These are phyloP conservation scores for Penicillium dipodomyicola DNA, from an alignment of 495 filamentous ascomycete species.

Conservation along the genomic window DNA sequence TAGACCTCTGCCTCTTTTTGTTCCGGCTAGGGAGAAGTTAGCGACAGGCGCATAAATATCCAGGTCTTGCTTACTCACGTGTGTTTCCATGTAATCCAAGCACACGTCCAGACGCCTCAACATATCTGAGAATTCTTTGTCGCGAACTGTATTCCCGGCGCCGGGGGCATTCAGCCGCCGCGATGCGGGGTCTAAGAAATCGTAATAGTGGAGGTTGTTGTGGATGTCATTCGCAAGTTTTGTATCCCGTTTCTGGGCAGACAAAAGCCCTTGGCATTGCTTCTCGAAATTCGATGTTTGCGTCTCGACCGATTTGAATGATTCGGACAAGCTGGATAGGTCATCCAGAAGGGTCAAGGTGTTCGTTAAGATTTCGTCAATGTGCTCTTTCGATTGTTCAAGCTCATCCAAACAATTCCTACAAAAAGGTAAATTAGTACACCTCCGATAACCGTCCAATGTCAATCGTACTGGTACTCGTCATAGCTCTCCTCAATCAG, in stretches of 20 bases:
- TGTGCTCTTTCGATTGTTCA: slow-evolving; percentile 70
- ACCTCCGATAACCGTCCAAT: slow-evolving; percentile 2
- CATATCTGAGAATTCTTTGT: slow-evolving; percentile 80
- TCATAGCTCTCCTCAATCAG: slow-evolving; percentile 79
- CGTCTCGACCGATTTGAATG: slow-evolving; percentile 80
- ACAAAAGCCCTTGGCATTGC: slow-evolving; percentile 81
- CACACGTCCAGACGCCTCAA: slow-evolving; percentile 80
- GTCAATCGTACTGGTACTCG: slow-evolving; percentile 69
- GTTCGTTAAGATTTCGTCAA: slow-evolving; percentile 74
- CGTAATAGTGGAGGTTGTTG: slow-evolving; percentile 85
- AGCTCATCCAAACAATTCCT: slow-evolving; percentile 79
- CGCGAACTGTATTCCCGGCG: slow-evolving; percentile 75
- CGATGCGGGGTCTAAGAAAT: slow-evolving; percentile 86
- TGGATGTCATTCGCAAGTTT: slow-evolving; percentile 76
- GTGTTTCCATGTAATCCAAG: slow-evolving; percentile 80
- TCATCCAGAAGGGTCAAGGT: slow-evolving; percentile 70
- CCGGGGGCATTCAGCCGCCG: slow-evolving; percentile 88
- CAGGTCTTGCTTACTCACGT: slow-evolving; percentile 53
- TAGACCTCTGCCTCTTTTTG: slow-evolving; percentile 88
- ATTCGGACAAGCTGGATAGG: slow-evolving; percentile 71
- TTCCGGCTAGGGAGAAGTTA: slow-evolving; percentile 52
- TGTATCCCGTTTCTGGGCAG: slow-evolving; percentile 73
- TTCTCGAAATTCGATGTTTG: slow-evolving; percentile 90
- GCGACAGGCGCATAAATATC: background rate
- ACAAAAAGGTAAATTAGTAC: slow-evolving; percentile 6